These are phyloP conservation scores for Pouteria glomerata DNA, from an alignment of 148 eudicot genomes.

Conservation along the genomic window DNA sequence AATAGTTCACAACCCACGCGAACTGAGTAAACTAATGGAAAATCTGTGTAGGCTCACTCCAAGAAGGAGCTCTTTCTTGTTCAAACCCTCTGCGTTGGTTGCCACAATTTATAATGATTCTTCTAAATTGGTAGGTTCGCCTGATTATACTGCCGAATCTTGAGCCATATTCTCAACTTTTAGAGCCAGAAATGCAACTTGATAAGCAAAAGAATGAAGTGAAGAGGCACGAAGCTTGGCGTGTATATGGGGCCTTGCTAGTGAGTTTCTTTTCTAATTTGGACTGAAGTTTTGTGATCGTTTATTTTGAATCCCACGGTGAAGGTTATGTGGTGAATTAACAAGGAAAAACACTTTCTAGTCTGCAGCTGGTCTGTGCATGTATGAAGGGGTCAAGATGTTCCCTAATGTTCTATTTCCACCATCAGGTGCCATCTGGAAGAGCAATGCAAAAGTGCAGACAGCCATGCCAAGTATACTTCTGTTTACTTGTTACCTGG, in stretches of 20 bases:
- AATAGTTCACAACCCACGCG: no score
- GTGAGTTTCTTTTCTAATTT: conserved; percentile 29
- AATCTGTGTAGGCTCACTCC: no score
- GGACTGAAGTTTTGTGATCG: background rate
- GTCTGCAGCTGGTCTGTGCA: conserved; percentile 67
- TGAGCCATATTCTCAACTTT: conserved; percentile 54
- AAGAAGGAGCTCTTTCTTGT: background rate
- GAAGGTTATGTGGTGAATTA: background rate
- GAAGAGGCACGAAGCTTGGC: conserved; percentile 79
- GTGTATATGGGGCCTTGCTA: conserved; percentile 73
- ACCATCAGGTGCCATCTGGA: conserved; percentile 31
- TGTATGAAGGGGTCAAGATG: conserved; percentile 55
- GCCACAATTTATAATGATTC: no score
- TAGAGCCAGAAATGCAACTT: conserved; percentile 68
- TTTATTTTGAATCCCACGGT: background rate
- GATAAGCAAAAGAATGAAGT: conserved; percentile 62
- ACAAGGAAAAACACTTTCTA: conserved; percentile 20
- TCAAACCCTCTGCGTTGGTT: background rate
- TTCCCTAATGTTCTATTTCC: conserved; percentile 55
- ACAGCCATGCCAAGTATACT: conserved; percentile 34
- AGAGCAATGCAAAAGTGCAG: conserved; percentile 34
- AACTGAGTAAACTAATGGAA: no score
- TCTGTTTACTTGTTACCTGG: no score
- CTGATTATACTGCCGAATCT: conserved; percentile 69
- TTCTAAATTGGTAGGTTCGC: conserved; percentile 38